Conservation (phyloP, 176 grass and related monocot genomes). For the Musa itinerans region DNA sequence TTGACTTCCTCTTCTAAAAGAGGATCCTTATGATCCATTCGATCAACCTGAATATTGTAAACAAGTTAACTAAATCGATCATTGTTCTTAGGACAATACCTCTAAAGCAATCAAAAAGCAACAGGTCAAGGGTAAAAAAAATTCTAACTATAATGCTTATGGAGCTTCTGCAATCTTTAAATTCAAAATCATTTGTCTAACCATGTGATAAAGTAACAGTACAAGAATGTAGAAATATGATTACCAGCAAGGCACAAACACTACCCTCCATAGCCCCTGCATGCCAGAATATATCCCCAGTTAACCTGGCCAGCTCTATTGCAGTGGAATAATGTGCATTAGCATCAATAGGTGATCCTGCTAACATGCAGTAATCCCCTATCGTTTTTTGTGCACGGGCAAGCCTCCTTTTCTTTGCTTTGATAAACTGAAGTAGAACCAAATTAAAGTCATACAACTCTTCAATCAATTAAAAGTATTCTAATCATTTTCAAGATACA, state of each 20-base stretch:
- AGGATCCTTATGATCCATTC: slow-evolving; percentile 61
- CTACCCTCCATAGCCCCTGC: slow-evolving; percentile 95
- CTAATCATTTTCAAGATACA: slow-evolving; percentile 18
- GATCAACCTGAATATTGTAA: slow-evolving; percentile 54
- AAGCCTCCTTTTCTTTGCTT: slow-evolving; percentile 93
- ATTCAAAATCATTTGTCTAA: not conserved
- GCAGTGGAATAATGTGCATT: slow-evolving; percentile 96
- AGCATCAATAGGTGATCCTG: slow-evolving; percentile 88
- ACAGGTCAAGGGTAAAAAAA: not conserved
- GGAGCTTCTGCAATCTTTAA: not conserved
- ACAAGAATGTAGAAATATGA: not conserved
- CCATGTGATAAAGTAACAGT: not conserved
- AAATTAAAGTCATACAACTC: slow-evolving; percentile 2
- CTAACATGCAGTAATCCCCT: slow-evolving; percentile 91
- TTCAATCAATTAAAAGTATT: slow-evolving; percentile 2
- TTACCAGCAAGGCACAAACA: slow-evolving; percentile 86
- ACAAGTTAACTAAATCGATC: not conserved
- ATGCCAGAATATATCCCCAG: slow-evolving; percentile 99
- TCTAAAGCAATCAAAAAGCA: not conserved
- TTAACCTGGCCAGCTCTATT: slow-evolving; percentile 93
- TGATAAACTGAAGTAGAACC: slow-evolving; percentile 57
- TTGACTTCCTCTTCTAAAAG: slow-evolving; percentile 97
- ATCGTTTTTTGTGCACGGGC: slow-evolving; percentile 96
- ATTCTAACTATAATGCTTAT: not conserved
- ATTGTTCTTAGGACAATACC: not conserved